Base-by-base conservation (phyloP, 371 early-diverging fungal species). In the Mucor irregularis region DNA sequence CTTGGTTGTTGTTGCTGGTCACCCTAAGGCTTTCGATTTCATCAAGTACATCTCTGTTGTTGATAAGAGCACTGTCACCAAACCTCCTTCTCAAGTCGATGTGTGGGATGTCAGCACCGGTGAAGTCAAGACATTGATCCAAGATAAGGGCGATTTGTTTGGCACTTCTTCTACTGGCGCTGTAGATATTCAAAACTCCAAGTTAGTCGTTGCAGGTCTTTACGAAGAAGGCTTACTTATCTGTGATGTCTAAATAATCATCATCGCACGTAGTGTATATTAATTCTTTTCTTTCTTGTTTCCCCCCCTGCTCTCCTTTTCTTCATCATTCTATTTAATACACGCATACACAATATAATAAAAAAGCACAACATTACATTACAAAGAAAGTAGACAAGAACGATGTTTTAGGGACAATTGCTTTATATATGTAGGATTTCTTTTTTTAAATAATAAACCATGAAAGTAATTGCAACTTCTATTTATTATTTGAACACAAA, bases 141-240 rank as follows among this genome's bases (percentile, higher is more conserved):
- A 49, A 21, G 78, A 77, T 47, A 62, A 62, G 47, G 78, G 78
- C 2, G 34, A 51, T 5, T 34, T 58, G 2, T 77, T 54, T 62
- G 61, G 64, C n/a, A 47, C 66, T 40, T 64, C 74, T 16, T 50
- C 70, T 4, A 60, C 66, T 8, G 72, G 48, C 21, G 40, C 52
- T n/a, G 17, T 68, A 33, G 78, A 77, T 42, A 10, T 44, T 6
- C 26, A 21, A 10, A 34, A 38, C 11, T 39, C 61, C 2, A 64
- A 61, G 9, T 38, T 77, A n/a, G 26, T 77, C 30, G 54, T 73
- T 0, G 53, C 74, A 33, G 62, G 69, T 17, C 49, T 77, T 29
- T 64, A 50, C 30, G 74, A 74, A 45, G 43, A 49, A 29, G 78
- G 72, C 4, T 48, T 74, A n/a, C 35, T 77, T 13, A 21, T 61